A percentile compares a stretch with the other conserved stretches of the same genome.
These are phyloP conservation scores for Fusarium abutilonis DNA, from an alignment of 2,329 filamentous ascomycete genomes.

Conservation along the genomic window DNA sequence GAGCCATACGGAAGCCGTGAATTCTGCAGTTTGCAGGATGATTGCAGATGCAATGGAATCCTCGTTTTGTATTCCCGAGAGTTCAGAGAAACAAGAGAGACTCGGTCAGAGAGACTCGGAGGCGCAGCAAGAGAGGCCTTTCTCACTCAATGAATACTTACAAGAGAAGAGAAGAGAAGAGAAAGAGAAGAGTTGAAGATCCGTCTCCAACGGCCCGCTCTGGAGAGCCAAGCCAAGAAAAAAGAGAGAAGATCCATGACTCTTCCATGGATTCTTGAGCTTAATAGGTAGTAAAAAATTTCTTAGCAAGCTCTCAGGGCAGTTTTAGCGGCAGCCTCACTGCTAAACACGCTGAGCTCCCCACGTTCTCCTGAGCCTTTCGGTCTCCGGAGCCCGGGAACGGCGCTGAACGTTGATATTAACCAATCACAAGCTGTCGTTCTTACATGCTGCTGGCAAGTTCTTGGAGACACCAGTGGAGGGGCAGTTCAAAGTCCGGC, in stretches of 20 bases:
- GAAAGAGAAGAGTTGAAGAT: neutral
- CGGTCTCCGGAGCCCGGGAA: constrained; percentile 44
- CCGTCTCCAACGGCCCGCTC: constrained; percentile 10
- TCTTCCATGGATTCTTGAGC: constrained; percentile 13
- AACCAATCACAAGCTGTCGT: constrained; percentile 33
- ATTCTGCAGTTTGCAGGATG: constrained; percentile 14
- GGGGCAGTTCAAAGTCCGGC: constrained; percentile 28
- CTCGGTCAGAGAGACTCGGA: neutral
- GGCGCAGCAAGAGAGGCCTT: constrained; percentile 2
- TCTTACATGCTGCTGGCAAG: constrained; percentile 25
- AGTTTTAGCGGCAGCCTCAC: neutral
- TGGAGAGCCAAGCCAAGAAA: neutral
- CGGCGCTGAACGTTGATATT: constrained; percentile 24
- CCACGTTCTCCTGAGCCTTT: constrained; percentile 3
- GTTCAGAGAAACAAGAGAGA: neutral
- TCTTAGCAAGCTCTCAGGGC: neutral
- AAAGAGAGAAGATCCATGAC: constrained; percentile 11
- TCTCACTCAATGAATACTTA: neutral
- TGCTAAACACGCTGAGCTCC: constrained; percentile 14
- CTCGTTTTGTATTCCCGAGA: constrained; percentile 1
- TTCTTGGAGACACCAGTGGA: constrained; percentile 21
- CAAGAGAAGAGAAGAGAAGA: too few relatives aligned
- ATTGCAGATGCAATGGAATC: constrained; percentile 5
- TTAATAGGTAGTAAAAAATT: constrained; percentile 4
- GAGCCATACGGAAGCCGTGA: constrained; percentile 26